phyloP scores from a whole-genome alignment of 169 alveolate genomes.

The Plasmodium gallinaceum region DNA sequence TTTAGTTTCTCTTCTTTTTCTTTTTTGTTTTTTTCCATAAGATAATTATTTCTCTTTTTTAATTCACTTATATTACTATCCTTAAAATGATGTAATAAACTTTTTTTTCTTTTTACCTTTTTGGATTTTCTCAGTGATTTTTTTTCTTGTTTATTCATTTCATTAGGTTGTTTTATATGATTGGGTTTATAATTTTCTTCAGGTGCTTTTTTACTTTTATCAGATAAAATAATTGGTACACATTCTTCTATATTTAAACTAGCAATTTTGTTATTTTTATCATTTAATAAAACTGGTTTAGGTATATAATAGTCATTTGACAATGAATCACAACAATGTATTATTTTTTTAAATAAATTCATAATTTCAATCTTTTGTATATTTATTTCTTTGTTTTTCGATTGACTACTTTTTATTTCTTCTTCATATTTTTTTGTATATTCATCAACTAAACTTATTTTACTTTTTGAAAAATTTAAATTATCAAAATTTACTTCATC shows the following conservation, averaged over 20 bases:
- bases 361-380: slow-evolving; percentile 78
- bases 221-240: slow-evolving; percentile 39
- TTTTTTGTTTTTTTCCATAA: slow-evolving; percentile 30
- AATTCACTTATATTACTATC: slow-evolving; percentile 28
- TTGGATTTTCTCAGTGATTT: slow-evolving; percentile 47
- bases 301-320: slow-evolving; percentile 85
- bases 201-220: slow-evolving; percentile 43
- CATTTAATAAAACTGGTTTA: slow-evolving; percentile 54
- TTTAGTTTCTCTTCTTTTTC: slow-evolving; percentile 48
- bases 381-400: slow-evolving; percentile 79
- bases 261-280: slow-evolving; percentile 15
- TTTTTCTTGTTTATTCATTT: slow-evolving; percentile 39
- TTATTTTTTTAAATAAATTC: slow-evolving; percentile 81
- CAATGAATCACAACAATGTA: slow-evolving; percentile 84
- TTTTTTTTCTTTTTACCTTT: slow-evolving; percentile 50
- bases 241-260: slow-evolving; percentile 56
- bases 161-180: slow-evolving; percentile 22
- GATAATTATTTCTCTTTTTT: slow-evolving; percentile 33
- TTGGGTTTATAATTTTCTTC: slow-evolving; percentile 27
- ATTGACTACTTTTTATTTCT: slow-evolving; percentile 76
- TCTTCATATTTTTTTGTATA: slow-evolving; percentile 85
- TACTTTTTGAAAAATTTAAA: slow-evolving; percentile 83
- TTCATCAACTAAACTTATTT: slow-evolving; percentile 85
- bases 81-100: slow-evolving; percentile 12
- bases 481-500: slow-evolving; percentile 78